Percentiles rank a stretch among this genome's conserved stretches.
phyloP scores from a whole-genome alignment of 2,329 filamentous ascomycete genomes.

The Microdochium bolleyi region DNA sequence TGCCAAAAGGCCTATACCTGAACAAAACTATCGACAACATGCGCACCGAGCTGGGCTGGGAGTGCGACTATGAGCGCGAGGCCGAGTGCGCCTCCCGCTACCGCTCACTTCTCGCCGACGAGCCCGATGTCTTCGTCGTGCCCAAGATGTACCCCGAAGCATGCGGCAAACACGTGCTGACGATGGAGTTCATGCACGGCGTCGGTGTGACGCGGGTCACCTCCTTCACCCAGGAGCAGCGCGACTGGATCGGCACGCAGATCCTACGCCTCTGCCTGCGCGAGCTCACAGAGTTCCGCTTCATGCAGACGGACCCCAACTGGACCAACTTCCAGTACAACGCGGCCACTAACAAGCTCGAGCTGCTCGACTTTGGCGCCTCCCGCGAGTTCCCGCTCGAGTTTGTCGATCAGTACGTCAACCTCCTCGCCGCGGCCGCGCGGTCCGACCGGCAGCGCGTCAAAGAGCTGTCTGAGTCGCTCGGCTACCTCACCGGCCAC shows the following conservation, averaged over 20 bases:
- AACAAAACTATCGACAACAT: constrained; percentile 98
- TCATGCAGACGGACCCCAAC: constrained; percentile 99
- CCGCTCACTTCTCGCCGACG: constrained; percentile 65
- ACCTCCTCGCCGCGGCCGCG: constrained; percentile 73
- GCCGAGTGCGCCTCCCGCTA: constrained; percentile 75
- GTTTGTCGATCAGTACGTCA: constrained; percentile 76
- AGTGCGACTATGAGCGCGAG: constrained; percentile 91
- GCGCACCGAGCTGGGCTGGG: constrained; percentile 85
- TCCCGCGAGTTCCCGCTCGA: constrained; percentile 73
- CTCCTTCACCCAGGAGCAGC: constrained; percentile 70
- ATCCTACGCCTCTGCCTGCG: constrained; percentile 85
- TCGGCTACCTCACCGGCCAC: constrained; percentile 88
- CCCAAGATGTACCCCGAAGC: constrained; percentile 72
- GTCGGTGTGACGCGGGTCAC: constrained; percentile 75
- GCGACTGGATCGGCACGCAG: constrained; percentile 94
- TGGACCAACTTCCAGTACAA: constrained; percentile 99
- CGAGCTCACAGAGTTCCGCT: constrained; percentile 89
- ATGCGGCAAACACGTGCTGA: constrained; percentile 78
- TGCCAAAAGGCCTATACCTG: constrained; percentile 87
- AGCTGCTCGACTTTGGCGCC: constrained; percentile 93
- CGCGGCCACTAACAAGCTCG: constrained; percentile 59
- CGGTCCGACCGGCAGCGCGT: constrained; percentile 57
- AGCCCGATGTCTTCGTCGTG: constrained; percentile 67
- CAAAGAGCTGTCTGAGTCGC: constrained; percentile 58
- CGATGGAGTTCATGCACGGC: constrained; percentile 87